Percentiles rank a stretch among this genome's conserved stretches.
Conservation (phyloP, 306 rosid genomes). For the Vigna reflexopilosa region DNA sequence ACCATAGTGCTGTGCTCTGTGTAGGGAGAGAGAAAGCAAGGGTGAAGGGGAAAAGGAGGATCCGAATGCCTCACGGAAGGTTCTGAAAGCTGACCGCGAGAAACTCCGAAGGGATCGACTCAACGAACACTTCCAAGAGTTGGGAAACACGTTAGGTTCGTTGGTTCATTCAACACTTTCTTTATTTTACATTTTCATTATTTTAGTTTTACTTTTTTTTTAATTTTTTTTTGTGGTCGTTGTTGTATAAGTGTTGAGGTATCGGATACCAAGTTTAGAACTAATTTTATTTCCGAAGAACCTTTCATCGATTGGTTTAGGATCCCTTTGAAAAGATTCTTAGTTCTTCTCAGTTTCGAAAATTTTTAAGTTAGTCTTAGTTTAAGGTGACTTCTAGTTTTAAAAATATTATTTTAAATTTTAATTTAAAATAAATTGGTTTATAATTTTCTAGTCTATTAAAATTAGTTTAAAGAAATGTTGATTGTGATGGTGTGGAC, state of each 20-base stretch:
- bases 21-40: conserved; percentile 48
- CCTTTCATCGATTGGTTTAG: not conserved
- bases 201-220: not conserved
- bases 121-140: conserved; percentile 77
- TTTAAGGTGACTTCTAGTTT: too few relatives aligned
- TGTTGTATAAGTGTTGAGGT: not conserved
- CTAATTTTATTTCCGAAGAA: not conserved
- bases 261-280: not conserved
- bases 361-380: too few relatives aligned
- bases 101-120: conserved; percentile 86
- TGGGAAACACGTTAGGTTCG: conserved; percentile 74
- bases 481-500: too few relatives aligned
- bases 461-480: too few relatives aligned
- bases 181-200: not conserved
- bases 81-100: conserved; percentile 95
- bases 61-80: conserved; percentile 68
- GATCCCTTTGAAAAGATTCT: too few relatives aligned
- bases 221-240: not conserved
- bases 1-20: not conserved
- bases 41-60: conserved; percentile 44
- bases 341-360: too few relatives aligned
- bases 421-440: too few relatives aligned
- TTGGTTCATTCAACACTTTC: conserved; percentile 22
- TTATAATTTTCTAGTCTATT: too few relatives aligned
- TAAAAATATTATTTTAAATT: too few relatives aligned